These are phyloP conservation scores for Akanthomyces dipterigenus DNA, from an alignment of 2,329 filamentous ascomycete species.

Conservation along the genomic window DNA sequence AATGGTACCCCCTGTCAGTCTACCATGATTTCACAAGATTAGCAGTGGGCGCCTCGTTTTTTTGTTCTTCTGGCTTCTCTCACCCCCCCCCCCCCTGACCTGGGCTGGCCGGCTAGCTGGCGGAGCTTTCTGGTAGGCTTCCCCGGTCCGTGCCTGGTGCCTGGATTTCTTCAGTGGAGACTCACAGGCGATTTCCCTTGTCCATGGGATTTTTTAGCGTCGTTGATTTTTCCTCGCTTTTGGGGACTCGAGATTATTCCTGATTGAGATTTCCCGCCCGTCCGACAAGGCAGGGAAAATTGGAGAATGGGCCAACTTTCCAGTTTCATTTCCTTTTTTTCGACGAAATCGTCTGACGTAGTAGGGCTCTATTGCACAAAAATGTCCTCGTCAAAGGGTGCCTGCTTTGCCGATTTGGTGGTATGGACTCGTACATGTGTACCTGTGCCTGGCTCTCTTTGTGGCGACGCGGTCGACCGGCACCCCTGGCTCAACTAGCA, in stretches of 20 bases:
- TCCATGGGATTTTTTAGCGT: not conserved
- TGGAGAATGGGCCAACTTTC: constrained; percentile 3
- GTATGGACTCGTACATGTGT: not conserved
- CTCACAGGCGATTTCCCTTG: not conserved
- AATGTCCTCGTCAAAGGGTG: not conserved
- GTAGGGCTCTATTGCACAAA: not conserved
- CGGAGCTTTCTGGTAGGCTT: not conserved
- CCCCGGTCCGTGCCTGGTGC: constrained; percentile 11
- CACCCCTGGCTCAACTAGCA: not conserved
- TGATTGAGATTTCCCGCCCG: constrained; percentile 2
- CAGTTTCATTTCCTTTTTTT: not conserved
- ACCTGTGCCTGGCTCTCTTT: too few relatives aligned
- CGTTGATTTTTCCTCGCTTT: not conserved
- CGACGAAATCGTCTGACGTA: not conserved
- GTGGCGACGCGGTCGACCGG: not conserved
- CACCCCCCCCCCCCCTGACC: not conserved
- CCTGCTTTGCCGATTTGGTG: not conserved
- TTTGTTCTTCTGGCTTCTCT: not conserved
- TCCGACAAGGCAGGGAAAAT: not conserved
- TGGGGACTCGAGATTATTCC: not conserved
- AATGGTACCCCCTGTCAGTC: not conserved
- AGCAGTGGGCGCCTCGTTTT: not conserved
- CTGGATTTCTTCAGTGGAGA: constrained; percentile 3
- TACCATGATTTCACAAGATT: not conserved
- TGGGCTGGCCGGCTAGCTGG: not conserved